Evolutionary conservation across 306 rosid genomes (phyloP), one percentile per base, ranked within the genome.

Genomic region (Potentilla sterilis): DNA sequence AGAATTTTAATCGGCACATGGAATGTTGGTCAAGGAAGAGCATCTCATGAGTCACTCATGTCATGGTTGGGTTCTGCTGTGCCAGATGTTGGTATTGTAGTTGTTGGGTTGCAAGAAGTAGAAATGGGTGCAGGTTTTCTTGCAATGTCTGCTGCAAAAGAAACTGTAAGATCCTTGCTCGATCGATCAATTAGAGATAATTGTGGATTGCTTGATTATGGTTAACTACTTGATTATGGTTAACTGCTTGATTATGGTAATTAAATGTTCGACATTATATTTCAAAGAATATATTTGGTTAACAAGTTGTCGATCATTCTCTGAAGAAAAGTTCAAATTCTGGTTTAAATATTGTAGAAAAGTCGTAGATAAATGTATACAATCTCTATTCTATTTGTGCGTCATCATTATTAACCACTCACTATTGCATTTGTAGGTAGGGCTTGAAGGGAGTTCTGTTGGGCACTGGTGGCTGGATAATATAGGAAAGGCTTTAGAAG

Each of bases 51-150:
- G 35, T 43, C 98, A 32, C 91, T 96, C 58, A 66, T 81, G 85
- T 86, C 96, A 8, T 96, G 99, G 99, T 78, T 96, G 86, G 99
- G 98, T 75, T 96, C 99, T 58, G 79, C 83, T 66, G 92, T 79
- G 66, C 86, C 92, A 5, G 99, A 96, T 81, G 98, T 92, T 73
- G 98, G 99, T 77, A 89, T 96, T 83, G 91, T 96, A 72, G 99
- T 96, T 69, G 85, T 90, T 75, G 98, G 99, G 72, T 82, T 92
- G 88, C 99, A 96, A 91, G 99, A 96, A 83, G 99, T 92, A 78
- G 99, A 96, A 68, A 96, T 96, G 99, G 99, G 99, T 58, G 99
- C 99, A 4, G 98, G 99, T 73, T 96, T 96, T 80, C 98, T 96
- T 70, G 99, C 99, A 67, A 92, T 96, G 97, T 96, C 99, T 44